Evolutionary conservation across 2,329 filamentous ascomycete species (phyloP).

Genomic region (Colletotrichum ledebouriae): DNA sequence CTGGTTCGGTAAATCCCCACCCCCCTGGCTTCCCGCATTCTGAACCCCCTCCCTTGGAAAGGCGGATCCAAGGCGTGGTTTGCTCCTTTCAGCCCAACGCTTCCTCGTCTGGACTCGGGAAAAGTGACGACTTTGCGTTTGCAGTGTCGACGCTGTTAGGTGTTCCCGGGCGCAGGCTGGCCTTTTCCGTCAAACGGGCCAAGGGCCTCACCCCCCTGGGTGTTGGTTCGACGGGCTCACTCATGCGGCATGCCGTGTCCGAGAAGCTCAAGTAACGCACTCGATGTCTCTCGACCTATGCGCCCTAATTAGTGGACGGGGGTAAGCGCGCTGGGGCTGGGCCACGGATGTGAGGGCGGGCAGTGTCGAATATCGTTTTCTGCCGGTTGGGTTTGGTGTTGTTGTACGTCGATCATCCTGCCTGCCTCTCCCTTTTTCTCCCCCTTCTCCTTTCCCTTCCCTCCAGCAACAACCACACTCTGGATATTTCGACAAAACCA

Average conservation of each 20-base stretch:
- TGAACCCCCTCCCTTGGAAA: constrained; percentile 15
- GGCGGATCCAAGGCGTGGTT: constrained; percentile 29
- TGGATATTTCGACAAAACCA: constrained; percentile 41
- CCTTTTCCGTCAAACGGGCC: constrained; percentile 32
- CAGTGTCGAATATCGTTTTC: constrained; percentile 40
- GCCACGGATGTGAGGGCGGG: constrained; percentile 39
- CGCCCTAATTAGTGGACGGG: constrained; percentile 40
- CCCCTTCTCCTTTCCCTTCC: constrained; percentile 5
- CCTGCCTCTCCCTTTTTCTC: constrained; percentile 20
- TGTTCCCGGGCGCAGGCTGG: constrained; percentile 20
- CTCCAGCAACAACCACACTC: constrained; percentile 33
- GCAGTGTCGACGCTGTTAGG: constrained; percentile 23
- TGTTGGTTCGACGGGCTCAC: constrained; percentile 21
- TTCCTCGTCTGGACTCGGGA: constrained; percentile 8
- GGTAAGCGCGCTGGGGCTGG: constrained; percentile 36
- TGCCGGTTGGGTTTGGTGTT: constrained; percentile 39
- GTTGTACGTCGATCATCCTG: constrained; percentile 23
- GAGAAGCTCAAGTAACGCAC: constrained; percentile 19
- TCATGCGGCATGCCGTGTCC: constrained; percentile 27
- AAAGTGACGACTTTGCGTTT: constrained; percentile 35
- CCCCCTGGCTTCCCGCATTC: constrained; percentile 38
- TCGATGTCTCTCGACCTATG: constrained; percentile 23
- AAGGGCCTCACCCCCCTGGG: constrained; percentile 13
- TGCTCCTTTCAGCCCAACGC: constrained; percentile 27
- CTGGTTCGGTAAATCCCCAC: not conserved